Evolutionary conservation across 805 yeast species (phyloP), one percentile per base, ranked within the genome.

Genomic region (Candida cerambycidarum): DNA sequence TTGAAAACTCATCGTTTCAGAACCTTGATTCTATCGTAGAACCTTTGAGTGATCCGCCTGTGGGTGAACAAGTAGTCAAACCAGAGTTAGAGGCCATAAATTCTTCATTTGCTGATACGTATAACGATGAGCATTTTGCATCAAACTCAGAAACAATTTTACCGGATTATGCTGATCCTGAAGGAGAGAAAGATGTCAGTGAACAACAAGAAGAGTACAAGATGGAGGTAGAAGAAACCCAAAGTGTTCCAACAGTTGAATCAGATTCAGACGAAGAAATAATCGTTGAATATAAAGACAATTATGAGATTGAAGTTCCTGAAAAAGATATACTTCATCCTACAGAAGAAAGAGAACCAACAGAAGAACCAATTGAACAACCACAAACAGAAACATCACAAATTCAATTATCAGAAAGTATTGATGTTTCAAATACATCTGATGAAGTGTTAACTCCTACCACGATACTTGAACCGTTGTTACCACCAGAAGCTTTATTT

Each of bases 291-390:
- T 42, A 42, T 18, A 25, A 17, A 12, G 29, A 37, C 6, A 29
- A 37, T 27, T 40, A 31, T 4, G 45, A 37, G 17, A 10, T 42
- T 3, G 13, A 30, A 12, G 15, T 41, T 15, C 25, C 25, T 4
- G 34, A 31, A 13, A 14, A 27, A 4, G 41, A 42, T 5, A 42
- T 42, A 3, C 12, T 36, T 10, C 45, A 42, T 32, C 44, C 39
- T 5, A 32, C 40, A 24, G 41, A 29, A 30, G 35, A 29, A 10
- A n/a, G 7, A 10, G 41, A 44, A 40, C 38, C 42, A 6, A 12
- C 19, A 3, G 42, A 39, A 16, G 25, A 5, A 5, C 32, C 25
- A 13, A 19, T 4, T 5, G 25, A 21, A 40, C 13, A 18, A 15
- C n/a, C 21, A 25, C 14, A 21, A 21, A 21, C 23, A 21, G 23